A percentile compares a stretch with the other conserved stretches of the same genome.
Evolutionary conservation across 2,329 filamentous ascomycete species (phyloP).

Genomic region (Herpotrichia juniperi): DNA sequence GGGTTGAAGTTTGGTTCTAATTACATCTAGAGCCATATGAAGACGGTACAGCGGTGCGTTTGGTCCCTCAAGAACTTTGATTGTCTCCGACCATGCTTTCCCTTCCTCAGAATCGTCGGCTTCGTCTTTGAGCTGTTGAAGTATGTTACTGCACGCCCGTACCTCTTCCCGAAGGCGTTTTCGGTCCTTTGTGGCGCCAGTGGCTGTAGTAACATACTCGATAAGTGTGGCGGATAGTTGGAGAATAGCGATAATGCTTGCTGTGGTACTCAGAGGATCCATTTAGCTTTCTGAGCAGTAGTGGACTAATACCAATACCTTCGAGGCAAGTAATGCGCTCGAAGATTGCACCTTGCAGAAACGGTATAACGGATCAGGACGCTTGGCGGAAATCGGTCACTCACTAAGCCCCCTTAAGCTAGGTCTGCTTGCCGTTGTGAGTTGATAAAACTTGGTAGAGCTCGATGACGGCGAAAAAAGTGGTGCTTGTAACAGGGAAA

Average conservation of each 20-base stretch:
- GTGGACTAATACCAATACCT: too few relatives aligned
- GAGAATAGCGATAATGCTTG: conserved; percentile 31
- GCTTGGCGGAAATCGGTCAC: too few relatives aligned
- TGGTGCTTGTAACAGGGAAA: too few relatives aligned
- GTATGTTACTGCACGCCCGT: conserved; percentile 4
- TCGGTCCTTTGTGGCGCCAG: conserved; percentile 25
- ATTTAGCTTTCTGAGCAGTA: too few relatives aligned
- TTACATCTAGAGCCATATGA: background rate
- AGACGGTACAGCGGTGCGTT: conserved; percentile 7
- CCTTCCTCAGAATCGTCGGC: conserved; percentile 9
- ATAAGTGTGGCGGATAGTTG: conserved; percentile 24
- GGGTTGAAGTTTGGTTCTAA: background rate
- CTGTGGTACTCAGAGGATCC: too few relatives aligned
- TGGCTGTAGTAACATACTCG: conserved; percentile 25
- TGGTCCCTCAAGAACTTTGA: conserved; percentile 1
- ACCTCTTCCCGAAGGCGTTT: conserved; percentile 13
- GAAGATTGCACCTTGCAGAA: too few relatives aligned
- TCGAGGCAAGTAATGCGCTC: too few relatives aligned
- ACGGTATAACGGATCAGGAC: too few relatives aligned
- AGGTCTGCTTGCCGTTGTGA: too few relatives aligned
- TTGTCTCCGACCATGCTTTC: conserved; percentile 7
- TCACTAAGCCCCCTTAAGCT: too few relatives aligned
- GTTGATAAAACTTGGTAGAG: too few relatives aligned
- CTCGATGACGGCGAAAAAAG: too few relatives aligned
- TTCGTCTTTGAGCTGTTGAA: conserved; percentile 7